Percentiles rank a stretch among this genome's conserved stretches.
Evolutionary conservation across 345 rosid species (phyloP).

Genomic region (Erysimum cheiranthoides): DNA sequence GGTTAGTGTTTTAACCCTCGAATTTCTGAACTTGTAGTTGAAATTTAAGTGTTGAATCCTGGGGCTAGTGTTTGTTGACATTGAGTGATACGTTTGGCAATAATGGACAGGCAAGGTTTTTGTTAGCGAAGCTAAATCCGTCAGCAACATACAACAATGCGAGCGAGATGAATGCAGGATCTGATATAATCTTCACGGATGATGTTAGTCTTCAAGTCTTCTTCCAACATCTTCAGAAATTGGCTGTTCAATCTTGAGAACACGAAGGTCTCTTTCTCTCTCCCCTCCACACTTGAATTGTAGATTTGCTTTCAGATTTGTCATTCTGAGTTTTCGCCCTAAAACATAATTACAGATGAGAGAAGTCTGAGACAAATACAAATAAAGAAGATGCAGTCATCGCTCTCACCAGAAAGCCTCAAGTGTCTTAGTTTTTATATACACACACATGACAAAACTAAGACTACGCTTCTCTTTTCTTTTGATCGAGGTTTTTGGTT

Average conservation of each 20-base stretch:
- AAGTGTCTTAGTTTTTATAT: neutral
- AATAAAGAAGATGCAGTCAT: slow-evolving; percentile 37
- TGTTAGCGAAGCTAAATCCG: slow-evolving; percentile 94
- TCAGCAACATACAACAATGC: slow-evolving; percentile 89
- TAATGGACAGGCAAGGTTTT: slow-evolving; percentile 80
- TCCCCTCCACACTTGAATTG: neutral
- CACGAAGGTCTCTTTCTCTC: slow-evolving; percentile 14
- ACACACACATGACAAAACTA: slow-evolving; percentile 20
- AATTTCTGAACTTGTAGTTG: slow-evolving; percentile 13
- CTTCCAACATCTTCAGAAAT: slow-evolving; percentile 93
- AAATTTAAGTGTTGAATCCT: neutral
- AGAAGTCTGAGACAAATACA: slow-evolving; percentile 13
- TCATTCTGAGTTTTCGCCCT: neutral
- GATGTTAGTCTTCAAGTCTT: slow-evolving; percentile 98
- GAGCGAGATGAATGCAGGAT: slow-evolving; percentile 74
- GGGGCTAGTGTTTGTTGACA: slow-evolving; percentile 11
- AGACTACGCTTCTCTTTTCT: slow-evolving; percentile 28
- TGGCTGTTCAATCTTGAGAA: slow-evolving; percentile 94
- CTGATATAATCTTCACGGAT: slow-evolving; percentile 91
- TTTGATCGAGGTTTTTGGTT: slow-evolving; percentile 12
- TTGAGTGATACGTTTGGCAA: slow-evolving; percentile 8
- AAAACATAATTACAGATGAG: slow-evolving; percentile 21
- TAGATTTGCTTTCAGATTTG: neutral
- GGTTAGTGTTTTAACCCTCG: slow-evolving; percentile 54
- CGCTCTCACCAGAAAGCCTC: slow-evolving; percentile 20